phyloP scores from a whole-genome alignment of 192 early-diverging fungal genomes.

The Coemansia biformis region DNA sequence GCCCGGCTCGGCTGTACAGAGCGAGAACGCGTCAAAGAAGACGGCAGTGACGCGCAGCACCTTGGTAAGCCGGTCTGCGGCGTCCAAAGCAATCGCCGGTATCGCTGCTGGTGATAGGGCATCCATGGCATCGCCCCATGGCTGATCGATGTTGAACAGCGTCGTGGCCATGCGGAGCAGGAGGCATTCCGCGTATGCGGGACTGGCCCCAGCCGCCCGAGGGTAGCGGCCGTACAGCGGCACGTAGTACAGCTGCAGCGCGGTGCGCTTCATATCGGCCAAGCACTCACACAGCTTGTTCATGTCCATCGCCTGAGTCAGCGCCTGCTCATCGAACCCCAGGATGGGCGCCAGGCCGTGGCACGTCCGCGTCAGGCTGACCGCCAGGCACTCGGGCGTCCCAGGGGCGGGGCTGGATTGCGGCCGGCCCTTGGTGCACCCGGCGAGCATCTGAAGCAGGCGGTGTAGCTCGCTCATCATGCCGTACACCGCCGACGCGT shows the following conservation, averaged over 20 bases:
- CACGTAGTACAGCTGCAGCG: constrained; percentile 17
- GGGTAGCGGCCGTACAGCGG: constrained; percentile 36
- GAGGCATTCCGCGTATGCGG: constrained; percentile 24
- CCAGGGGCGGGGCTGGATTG: constrained; percentile 10
- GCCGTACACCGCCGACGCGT: constrained; percentile 45
- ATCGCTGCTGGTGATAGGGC: constrained; percentile 19
- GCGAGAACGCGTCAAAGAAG: constrained; percentile 31
- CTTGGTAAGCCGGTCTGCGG: constrained; percentile 7
- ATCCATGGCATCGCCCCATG: constrained; percentile 19
- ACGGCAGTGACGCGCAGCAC: constrained; percentile 21
- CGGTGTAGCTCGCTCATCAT: constrained; percentile 46
- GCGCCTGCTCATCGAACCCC: constrained; percentile 35
- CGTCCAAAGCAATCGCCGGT: constrained; percentile 5
- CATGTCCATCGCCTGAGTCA: constrained; percentile 47
- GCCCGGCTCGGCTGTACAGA: constrained; percentile 14
- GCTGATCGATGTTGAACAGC: constrained; percentile 28
- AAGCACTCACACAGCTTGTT: constrained; percentile 29
- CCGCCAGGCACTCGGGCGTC: constrained; percentile 8
- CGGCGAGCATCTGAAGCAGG: constrained; percentile 27
- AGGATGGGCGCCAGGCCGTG: constrained; percentile 41
- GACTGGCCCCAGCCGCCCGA: constrained; percentile 1
- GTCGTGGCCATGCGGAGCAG: constrained; percentile 35
- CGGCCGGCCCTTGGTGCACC: constrained; percentile 6
- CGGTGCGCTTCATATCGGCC: constrained; percentile 29
- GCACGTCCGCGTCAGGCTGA: constrained; percentile 29